These are phyloP conservation scores for Chernovozyma aurita DNA, from an alignment of 1,139 yeast species.

Conservation along the genomic window DNA sequence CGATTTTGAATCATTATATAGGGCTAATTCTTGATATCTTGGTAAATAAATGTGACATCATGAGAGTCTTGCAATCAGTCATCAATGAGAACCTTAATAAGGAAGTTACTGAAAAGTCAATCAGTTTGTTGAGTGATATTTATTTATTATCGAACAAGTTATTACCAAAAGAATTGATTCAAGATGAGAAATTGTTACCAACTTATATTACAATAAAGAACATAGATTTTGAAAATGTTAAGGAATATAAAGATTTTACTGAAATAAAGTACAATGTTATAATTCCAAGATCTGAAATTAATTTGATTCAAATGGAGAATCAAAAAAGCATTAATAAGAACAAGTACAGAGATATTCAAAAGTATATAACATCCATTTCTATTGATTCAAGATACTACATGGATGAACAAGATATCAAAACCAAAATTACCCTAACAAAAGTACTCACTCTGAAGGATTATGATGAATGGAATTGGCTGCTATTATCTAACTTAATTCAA, in stretches of 20 bases:
- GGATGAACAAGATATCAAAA: conserved; percentile 70
- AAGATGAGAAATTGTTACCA: conserved; percentile 14
- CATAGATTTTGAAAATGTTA: background rate
- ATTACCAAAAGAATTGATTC: conserved; percentile 39
- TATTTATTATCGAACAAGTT: conserved; percentile 50
- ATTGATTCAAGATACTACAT: conserved; percentile 47
- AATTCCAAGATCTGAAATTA: background rate
- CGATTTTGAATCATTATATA: conserved; percentile 52
- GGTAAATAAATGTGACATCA: conserved; percentile 48
- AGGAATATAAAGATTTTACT: conserved; percentile 1
- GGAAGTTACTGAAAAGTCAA: conserved; percentile 53
- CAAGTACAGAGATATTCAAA: conserved; percentile 13
- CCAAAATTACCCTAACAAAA: conserved; percentile 61
- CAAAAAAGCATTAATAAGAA: conserved; percentile 1
- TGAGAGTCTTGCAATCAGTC: conserved; percentile 43
- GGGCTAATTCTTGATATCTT: conserved; percentile 55
- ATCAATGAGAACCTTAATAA: conserved; percentile 45
- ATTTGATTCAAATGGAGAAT: background rate
- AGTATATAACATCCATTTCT: conserved; percentile 35
- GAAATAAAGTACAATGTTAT: conserved; percentile 7
- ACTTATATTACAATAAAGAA: conserved; percentile 1
- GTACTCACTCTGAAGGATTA: conserved; percentile 77
- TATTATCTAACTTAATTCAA: conserved; percentile 60
- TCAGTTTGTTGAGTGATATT: conserved; percentile 60
- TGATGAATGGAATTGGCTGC: conserved; percentile 85